These are phyloP conservation scores for Colletotrichum trifolii DNA, from an alignment of 2,329 filamentous ascomycete genomes.

Conservation along the genomic window DNA sequence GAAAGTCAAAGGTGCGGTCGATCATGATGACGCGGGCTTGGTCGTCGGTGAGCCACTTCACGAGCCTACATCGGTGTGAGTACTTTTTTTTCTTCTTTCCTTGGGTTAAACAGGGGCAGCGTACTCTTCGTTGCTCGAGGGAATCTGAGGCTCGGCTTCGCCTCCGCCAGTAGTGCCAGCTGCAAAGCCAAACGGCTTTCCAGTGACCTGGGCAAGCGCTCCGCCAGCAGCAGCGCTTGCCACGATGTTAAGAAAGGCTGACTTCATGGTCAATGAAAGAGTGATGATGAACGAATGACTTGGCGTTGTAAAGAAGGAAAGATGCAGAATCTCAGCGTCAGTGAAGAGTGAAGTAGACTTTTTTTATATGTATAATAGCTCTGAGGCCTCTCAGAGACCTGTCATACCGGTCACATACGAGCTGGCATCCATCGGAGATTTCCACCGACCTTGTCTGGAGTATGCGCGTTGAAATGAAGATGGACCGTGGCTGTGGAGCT, in stretches of 20 bases:
- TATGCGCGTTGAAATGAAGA: too few relatives aligned
- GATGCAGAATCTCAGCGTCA: not conserved
- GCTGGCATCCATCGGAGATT: too few relatives aligned
- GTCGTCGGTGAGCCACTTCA: slow-evolving; percentile 41
- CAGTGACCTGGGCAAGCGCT: slow-evolving; percentile 41
- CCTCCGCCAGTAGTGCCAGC: slow-evolving; percentile 62
- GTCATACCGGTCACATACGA: too few relatives aligned
- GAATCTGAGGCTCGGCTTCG: slow-evolving; percentile 53
- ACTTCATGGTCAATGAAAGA: slow-evolving; percentile 1
- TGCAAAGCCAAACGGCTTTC: slow-evolving; percentile 44
- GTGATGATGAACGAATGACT: not conserved
- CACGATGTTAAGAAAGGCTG: slow-evolving; percentile 25
- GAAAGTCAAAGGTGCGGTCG: slow-evolving; percentile 42
- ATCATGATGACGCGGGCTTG: slow-evolving; percentile 39
- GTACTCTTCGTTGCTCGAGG: slow-evolving; percentile 55
- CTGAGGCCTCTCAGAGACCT: too few relatives aligned
- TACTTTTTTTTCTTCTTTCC: not conserved
- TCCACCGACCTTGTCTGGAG: too few relatives aligned
- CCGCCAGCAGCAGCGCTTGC: slow-evolving; percentile 33
- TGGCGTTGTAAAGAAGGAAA: not conserved
- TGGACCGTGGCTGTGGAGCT: too few relatives aligned
- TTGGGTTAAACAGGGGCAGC: not conserved
- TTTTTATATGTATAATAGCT: too few relatives aligned
- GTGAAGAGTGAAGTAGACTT: not conserved
- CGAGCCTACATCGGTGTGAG: slow-evolving; percentile 48